Base-by-base conservation (phyloP, 1,284 basidiomycete species). In the Moesziomyces aphidis region DNA sequence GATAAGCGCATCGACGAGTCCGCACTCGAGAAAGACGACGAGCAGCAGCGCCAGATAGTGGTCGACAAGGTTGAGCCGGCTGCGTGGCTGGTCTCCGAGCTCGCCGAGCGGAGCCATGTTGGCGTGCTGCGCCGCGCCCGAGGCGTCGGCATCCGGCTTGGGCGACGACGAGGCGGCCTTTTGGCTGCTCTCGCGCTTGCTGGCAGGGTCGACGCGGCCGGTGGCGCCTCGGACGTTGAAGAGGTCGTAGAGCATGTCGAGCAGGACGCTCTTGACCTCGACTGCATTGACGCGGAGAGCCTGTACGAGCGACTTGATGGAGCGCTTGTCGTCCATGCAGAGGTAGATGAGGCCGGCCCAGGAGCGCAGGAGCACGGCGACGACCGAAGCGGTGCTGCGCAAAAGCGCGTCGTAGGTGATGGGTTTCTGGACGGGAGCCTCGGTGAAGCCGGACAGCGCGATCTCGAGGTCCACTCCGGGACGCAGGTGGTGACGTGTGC, bases 281-380 rank as follows among this genome's bases (percentile, higher is more conserved):
- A 92, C 86, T 1, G 93, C 92, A 5, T 95, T 95, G 85, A 97
- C 93, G 67, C 91, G 90, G 50, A 99, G 86, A 0, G 92, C 93
- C 79, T 94, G 89, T 31, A 99, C 89, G 23, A 99, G 87, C 6
- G 92, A 91, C 45, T 90, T 89, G 67, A 99, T 91, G 0, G 95
- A 93, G 21, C 90, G 88, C 87, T 92, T 91, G 77, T 93, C 89
- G 82, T 95, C 89, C 89, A 95, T 91, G 85, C 94, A 97, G 73
- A 97, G 91, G 84, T 97, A 98, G 88, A 98, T 90, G 34, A 99
- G 85, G 9, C 95, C 96, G 70, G 93, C 92, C 95, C 96, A 99
- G 11, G 93, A 94, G 50, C 92, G 89, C 51, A 99, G 85, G 87
- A 97, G 62, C 42, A 92, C 88, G 45, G 91, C 90, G 45, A 97